Base-by-base conservation (phyloP, 345 rosid species). In the Eucalyptus grandis region DNA sequence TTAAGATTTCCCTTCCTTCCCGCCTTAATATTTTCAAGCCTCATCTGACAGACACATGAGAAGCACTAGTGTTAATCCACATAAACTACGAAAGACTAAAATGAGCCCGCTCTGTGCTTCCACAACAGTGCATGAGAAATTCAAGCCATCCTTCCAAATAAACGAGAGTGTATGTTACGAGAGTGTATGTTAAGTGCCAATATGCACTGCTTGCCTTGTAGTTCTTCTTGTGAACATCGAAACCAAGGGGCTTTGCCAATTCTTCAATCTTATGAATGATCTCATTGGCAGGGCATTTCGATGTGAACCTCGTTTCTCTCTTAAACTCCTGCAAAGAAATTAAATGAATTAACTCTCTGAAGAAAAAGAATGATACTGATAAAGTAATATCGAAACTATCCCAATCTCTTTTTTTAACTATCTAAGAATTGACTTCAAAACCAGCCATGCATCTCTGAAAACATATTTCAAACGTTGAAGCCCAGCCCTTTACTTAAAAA, bases 1-100 rank as follows among this genome's bases (percentile, higher is more conserved):
- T 96, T 97, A 80, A 98, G 98, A 90, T 98, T 96, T 85, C 99
- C 99, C 91, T 98, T 98, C 90, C 99, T 95, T 87, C 99, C 99
- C 37, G 99, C 97, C 92, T 94, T 97, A 89, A 93, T 89, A 88
- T 96, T 98, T 92, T 96, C 97, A 49, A 98, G 99, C 93, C 96
- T 94, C 99, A 98, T 92, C 99, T 98, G 88, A 77, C 27, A 62
- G 89, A 86, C 67, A 69, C 69, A 26, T 51, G 88, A 34, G 47
- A 43, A 87, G 56, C 62, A 88, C 53, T 67, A 65, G 47, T 77
- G 83, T 77, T 37, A 77, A 40, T 77, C 30, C 83, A 77, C 83
- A 77, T 77, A n/a, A n/a, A n/a, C 27, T 77, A 40, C 6, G 14
- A 17, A 37, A 77, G 83, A 77, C 83, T 2, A 77, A 16, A 77